These are phyloP conservation scores for Malus sieversii DNA, from an alignment of 306 rosid species.

Conservation along the genomic window DNA sequence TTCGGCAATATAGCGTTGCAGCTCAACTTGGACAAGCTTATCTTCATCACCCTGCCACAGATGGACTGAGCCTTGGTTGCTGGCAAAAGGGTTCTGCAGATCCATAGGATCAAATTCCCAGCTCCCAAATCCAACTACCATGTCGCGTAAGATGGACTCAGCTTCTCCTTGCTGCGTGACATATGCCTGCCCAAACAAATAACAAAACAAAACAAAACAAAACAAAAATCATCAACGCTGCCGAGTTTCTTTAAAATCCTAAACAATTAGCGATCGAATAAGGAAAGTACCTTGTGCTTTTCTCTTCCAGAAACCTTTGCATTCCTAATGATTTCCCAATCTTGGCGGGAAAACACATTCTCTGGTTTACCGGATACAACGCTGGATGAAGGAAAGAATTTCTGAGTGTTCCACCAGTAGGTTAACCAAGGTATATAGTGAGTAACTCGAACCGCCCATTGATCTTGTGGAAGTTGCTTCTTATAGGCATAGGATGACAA, in stretches of 20 bases:
- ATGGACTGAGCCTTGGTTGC: slow-evolving; percentile 39
- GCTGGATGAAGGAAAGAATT: slow-evolving; percentile 42
- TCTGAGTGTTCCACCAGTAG: slow-evolving; percentile 53
- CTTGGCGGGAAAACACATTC: slow-evolving; percentile 30
- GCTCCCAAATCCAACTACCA: slow-evolving; percentile 44
- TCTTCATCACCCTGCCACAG: slow-evolving; percentile 74
- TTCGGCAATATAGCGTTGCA: slow-evolving; percentile 37
- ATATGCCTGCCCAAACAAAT: slow-evolving; percentile 14
- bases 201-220: not conserved
- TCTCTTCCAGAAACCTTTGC: not conserved
- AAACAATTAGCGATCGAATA: not conserved
- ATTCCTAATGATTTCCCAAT: slow-evolving; percentile 17
- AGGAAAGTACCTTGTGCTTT: slow-evolving; percentile 15
- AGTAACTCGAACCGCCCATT: slow-evolving; percentile 46
- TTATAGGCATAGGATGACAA: slow-evolving; percentile 28
- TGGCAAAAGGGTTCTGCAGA: slow-evolving; percentile 43
- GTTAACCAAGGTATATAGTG: slow-evolving; percentile 45
- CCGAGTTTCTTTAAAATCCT: not conserved
- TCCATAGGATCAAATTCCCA: slow-evolving; percentile 58
- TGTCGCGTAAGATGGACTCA: slow-evolving; percentile 45
- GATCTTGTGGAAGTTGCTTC: slow-evolving; percentile 28
- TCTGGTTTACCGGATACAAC: slow-evolving; percentile 11
- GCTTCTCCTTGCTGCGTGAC: slow-evolving; percentile 43
- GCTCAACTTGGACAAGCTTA: slow-evolving; percentile 24
- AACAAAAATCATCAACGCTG: not conserved